These are phyloP conservation scores for Periconia sp. DNA, from an alignment of 2,329 filamentous ascomycete species.

Conservation along the genomic window DNA sequence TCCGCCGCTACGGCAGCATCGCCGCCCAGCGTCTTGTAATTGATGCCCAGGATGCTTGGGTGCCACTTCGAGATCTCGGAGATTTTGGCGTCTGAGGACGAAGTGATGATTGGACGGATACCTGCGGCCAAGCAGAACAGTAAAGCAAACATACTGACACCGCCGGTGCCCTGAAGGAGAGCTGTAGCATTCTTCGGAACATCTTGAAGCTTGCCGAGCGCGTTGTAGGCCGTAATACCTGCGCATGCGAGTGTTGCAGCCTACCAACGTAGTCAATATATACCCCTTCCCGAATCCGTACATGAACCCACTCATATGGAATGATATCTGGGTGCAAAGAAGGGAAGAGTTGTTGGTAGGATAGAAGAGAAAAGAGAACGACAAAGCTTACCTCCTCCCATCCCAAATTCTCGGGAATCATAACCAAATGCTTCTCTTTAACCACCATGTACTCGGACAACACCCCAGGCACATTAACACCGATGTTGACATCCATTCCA, in stretches of 20 bases:
- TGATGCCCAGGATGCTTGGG: constrained; percentile 47
- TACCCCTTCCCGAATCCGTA: not conserved
- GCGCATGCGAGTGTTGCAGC: constrained; percentile 24
- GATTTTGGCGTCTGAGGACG: constrained; percentile 57
- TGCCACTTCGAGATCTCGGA: constrained; percentile 48
- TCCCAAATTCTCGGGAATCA: constrained; percentile 20
- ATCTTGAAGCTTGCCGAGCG: constrained; percentile 3
- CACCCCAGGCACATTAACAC: constrained; percentile 16
- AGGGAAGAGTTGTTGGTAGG: not conserved
- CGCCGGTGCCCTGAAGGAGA: constrained; percentile 35
- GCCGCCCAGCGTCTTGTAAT: constrained; percentile 53
- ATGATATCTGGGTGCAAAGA: not conserved
- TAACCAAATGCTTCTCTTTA: constrained; percentile 25
- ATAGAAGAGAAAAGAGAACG: not conserved
- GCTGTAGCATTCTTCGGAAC: constrained; percentile 12
- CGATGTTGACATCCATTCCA: constrained; percentile 3
- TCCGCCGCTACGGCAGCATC: constrained; percentile 57
- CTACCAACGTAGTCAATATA: constrained; percentile 3
- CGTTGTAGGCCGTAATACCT: constrained; percentile 22
- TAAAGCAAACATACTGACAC: constrained; percentile 41
- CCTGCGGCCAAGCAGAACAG: constrained; percentile 26
- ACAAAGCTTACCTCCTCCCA: constrained; percentile 28
- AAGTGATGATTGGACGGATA: constrained; percentile 58
- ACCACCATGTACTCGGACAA: constrained; percentile 28
- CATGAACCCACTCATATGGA: no score